Conservation (phyloP, 2,329 filamentous ascomycete species). For the Neofusicoccum kwambonambiense region DNA sequence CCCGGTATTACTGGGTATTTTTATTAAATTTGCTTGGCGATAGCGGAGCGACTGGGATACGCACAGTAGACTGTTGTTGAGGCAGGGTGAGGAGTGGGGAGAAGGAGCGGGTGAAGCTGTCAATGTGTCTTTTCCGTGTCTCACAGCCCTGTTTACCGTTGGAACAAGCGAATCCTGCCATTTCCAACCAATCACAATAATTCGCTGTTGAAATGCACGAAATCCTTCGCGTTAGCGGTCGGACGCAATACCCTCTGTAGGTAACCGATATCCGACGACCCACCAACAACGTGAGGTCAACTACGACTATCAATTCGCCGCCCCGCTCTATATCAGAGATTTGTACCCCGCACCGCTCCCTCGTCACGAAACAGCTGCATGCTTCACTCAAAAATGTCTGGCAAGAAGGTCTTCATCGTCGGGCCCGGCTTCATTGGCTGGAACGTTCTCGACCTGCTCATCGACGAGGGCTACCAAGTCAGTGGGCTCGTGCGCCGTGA, state of each 20-base stretch:
- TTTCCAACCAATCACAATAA: too few species aligned
- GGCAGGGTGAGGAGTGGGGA: too few species aligned
- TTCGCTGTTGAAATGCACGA: too few species aligned
- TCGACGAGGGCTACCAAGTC: slow-evolving; percentile 43
- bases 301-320: not conserved
- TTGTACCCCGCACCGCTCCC: not conserved
- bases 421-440: slow-evolving; percentile 51
- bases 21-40: too few species aligned
- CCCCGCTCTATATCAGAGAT: not conserved
- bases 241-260: not conserved
- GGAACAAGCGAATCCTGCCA: too few species aligned
- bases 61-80: too few species aligned
- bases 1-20: too few species aligned
- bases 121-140: too few species aligned
- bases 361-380: not conserved
- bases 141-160: too few species aligned
- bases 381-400: not conserved
- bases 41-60: too few species aligned
- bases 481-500: slow-evolving; percentile 44
- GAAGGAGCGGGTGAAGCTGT: too few species aligned
- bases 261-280: not conserved
- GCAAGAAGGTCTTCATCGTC: slow-evolving; percentile 41
- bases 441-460: slow-evolving; percentile 47
- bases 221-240: too few species aligned
- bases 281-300: not conserved